Evolutionary conservation across 306 rosid genomes (phyloP), one percentile per base, ranked within the genome.

Genomic region (Vigna hirtella): DNA sequence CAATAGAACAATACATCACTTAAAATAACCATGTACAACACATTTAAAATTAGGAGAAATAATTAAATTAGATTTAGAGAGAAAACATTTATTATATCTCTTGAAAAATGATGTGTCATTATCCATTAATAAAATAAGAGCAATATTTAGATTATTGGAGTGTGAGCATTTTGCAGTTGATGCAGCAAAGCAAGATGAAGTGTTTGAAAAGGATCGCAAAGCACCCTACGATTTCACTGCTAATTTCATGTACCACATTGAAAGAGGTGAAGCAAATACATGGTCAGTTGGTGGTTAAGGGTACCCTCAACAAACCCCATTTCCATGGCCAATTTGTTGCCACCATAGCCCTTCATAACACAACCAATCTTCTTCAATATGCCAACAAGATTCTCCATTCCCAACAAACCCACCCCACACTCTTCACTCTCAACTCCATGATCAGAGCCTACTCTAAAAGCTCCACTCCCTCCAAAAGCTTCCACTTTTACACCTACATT

Each of bases 361-460:
- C 81, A 15, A 0, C 38, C 26, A 82, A 82, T 43, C 49, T 43
- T 43, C 49, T 43, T 43, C 49, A 32, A 26, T 82, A 82, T 15
- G 59, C 82, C 63, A 64, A 61, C 57, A 22, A 53, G 1, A 9
- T 68, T 26, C 77, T 90, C 10, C 75, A 84, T 7, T 63, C 63
- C 80, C 85, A 77, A 38, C 77, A 77, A 47, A 8, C 73, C 30
- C 22, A 40, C 77, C 90, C 90, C 49, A 82, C 82, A 24, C 82
- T 87, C 79, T 87, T 86, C 47, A 9, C 91, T 51, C 66, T 92
- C 79, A 90, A 92, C 86, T 87, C 93, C 81, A 76, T 90, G 85
- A 90, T 90, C 82, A 87, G 93, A 66, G 90, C 89, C 50, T 83
- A 79, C 45, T 92, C 91, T 73, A 92, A 81, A 42, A 79, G 85